Conservation (phyloP, 2,329 filamentous ascomycete genomes). For the Balansia obtecta region DNA sequence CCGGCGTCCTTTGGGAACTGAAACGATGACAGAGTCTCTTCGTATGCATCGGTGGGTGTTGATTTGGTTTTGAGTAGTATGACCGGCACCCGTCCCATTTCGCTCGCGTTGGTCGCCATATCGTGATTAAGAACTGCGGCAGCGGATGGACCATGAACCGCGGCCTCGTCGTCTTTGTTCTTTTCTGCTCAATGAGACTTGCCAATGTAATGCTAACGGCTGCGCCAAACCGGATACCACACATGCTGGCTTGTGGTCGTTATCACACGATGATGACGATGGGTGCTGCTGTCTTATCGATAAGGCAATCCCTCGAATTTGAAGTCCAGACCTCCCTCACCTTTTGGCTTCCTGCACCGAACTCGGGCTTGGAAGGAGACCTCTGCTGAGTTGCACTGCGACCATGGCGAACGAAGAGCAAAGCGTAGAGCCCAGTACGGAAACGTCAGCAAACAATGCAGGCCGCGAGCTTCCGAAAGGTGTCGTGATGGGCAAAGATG, state of each 20-base stretch:
- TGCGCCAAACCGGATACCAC: too few relatives aligned
- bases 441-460: constrained; percentile 9
- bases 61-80: constrained; percentile 71
- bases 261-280: background rate
- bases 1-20: constrained; percentile 4
- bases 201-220: too few relatives aligned
- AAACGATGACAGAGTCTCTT: constrained; percentile 40
- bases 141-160: background rate
- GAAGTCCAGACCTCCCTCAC: background rate
- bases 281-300: constrained; percentile 7
- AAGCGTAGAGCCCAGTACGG: constrained; percentile 15
- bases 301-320: constrained; percentile 1
- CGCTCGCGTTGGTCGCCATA: background rate
- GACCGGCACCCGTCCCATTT: constrained; percentile 30
- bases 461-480: constrained; percentile 47
- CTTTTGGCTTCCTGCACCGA: background rate
- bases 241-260: background rate
- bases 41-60: constrained; percentile 56
- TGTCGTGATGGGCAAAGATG: constrained; percentile 65
- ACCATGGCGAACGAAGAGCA: constrained; percentile 26
- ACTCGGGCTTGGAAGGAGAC: background rate
- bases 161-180: background rate
- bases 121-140: background rate
- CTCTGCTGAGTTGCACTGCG: background rate
- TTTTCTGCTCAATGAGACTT: background rate